Conservation (phyloP, 2,329 filamentous ascomycete species). For the Pseudogymnoascus destructans region DNA sequence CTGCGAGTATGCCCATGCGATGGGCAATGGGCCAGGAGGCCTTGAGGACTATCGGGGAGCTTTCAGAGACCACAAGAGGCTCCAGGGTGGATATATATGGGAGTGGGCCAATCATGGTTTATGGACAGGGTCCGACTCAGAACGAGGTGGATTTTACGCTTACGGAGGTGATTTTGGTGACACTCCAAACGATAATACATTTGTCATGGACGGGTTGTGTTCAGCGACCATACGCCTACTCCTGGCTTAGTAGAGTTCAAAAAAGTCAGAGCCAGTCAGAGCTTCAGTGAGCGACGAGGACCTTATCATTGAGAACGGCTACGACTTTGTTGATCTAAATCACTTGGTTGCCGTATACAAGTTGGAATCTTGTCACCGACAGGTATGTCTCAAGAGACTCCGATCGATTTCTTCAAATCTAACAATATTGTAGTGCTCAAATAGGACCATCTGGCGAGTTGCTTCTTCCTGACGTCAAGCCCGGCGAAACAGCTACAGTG, state of each 20-base stretch:
- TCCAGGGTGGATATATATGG: constrained; percentile 39
- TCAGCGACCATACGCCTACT: constrained; percentile 40
- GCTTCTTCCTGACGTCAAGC: constrained; percentile 30
- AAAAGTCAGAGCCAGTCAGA: constrained; percentile 41
- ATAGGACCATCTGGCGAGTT: constrained; percentile 28
- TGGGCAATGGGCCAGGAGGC: constrained; percentile 62
- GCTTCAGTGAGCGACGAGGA: constrained; percentile 28
- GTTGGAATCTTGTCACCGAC: constrained; percentile 31
- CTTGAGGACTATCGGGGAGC: constrained; percentile 54
- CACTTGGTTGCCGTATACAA: constrained; percentile 35
- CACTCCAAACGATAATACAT: constrained; percentile 44
- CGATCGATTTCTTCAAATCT: background rate
- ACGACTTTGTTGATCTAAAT: constrained; percentile 40
- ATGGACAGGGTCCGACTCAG: constrained; percentile 29
- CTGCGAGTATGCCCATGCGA: constrained; percentile 48
- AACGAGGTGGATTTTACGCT: constrained; percentile 36
- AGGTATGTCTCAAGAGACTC: constrained; percentile 26
- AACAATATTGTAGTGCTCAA: constrained; percentile 15
- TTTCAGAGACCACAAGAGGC: constrained; percentile 31
- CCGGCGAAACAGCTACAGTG: constrained; percentile 29
- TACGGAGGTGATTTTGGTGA: constrained; percentile 53
- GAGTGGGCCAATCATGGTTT: constrained; percentile 53
- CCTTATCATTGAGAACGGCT: constrained; percentile 32
- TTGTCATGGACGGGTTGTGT: constrained; percentile 49
- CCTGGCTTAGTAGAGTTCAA: constrained; percentile 44